Evolutionary conservation across 352 stramenopile genomes (phyloP).

Genomic region (Blastocystis sp.): DNA sequence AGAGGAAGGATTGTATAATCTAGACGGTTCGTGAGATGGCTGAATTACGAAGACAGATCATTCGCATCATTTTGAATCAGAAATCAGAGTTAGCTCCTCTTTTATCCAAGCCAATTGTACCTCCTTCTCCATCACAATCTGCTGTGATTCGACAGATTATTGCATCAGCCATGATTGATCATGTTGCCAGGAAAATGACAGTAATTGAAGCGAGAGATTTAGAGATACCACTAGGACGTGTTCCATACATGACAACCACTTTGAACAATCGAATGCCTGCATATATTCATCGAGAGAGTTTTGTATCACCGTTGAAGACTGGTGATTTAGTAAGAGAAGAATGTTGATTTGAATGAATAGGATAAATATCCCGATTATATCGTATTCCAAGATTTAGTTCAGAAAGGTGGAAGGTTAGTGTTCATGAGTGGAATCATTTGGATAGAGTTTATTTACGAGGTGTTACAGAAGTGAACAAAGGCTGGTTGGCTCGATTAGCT

Average conservation of each 20-base stretch:
- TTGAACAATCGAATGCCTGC: constrained; percentile 41
- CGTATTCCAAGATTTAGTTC: constrained; percentile 63
- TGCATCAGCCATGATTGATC: constrained; percentile 62
- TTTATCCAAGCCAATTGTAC: constrained; percentile 47
- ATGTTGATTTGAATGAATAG: not conserved
- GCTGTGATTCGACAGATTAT: constrained; percentile 63
- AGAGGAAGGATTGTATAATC: not conserved
- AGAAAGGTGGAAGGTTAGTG: constrained; percentile 38
- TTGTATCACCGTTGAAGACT: constrained; percentile 51
- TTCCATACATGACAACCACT: constrained; percentile 65
- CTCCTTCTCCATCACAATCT: constrained; percentile 16
- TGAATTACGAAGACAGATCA: constrained; percentile 65
- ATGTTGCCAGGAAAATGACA: constrained; percentile 65
- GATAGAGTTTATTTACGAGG: constrained; percentile 61
- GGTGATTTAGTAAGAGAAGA: constrained; percentile 36
- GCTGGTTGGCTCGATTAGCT: constrained; percentile 62
- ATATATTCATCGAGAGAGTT: constrained; percentile 64
- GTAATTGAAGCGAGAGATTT: constrained; percentile 58
- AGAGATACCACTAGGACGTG: not conserved
- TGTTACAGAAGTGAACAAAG: constrained; percentile 62
- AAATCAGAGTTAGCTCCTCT: constrained; percentile 18
- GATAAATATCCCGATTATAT: constrained; percentile 62
- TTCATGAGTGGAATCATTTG: not conserved
- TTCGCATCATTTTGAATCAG: constrained; percentile 39
- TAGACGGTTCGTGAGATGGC: constrained; percentile 63